Percentiles rank a stretch among this genome's conserved stretches.
These are phyloP conservation scores for Penicillium sp. DNA, from an alignment of 2,329 filamentous ascomycete genomes.

Conservation along the genomic window DNA sequence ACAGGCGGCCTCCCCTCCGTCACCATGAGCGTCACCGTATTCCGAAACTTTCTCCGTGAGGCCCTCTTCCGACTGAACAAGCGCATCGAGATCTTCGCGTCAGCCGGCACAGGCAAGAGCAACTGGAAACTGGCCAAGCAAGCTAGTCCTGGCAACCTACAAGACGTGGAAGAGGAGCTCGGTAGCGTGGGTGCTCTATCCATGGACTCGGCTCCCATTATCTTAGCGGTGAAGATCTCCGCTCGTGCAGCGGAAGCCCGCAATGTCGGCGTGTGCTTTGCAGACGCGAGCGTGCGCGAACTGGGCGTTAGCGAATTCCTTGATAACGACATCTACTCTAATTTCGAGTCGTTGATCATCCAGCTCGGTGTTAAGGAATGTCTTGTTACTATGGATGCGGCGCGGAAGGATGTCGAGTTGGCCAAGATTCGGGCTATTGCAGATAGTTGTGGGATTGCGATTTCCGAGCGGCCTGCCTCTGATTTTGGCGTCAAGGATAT, in stretches of 20 bases:
- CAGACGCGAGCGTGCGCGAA: conserved; percentile 92
- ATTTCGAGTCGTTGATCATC: conserved; percentile 93
- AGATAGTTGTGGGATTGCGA: conserved; percentile 84
- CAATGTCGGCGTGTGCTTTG: conserved; percentile 91
- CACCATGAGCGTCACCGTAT: conserved; percentile 92
- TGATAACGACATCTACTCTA: conserved; percentile 98
- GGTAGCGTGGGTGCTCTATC: conserved; percentile 57
- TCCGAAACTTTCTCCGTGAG: conserved; percentile 90
- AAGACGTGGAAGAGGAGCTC: conserved; percentile 94
- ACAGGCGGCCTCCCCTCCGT: conserved; percentile 87
- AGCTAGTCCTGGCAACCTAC: conserved; percentile 90
- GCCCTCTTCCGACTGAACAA: conserved; percentile 88
- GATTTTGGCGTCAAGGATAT: conserved; percentile 91
- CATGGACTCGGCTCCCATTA: conserved; percentile 86
- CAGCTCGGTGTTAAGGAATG: conserved; percentile 95
- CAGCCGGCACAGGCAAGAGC: conserved; percentile 65
- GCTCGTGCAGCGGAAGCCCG: conserved; percentile 82
- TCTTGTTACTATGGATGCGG: conserved; percentile 72
- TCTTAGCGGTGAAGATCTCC: conserved; percentile 88
- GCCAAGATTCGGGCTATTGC: conserved; percentile 83
- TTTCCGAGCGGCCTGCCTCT: conserved; percentile 69
- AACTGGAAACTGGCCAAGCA: conserved; percentile 91
- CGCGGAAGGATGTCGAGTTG: conserved; percentile 82
- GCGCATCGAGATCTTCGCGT: conserved; percentile 85
- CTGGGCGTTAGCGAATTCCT: conserved; percentile 95